phyloP scores from a whole-genome alignment of 1,284 basidiomycete species.

The Malassezia sympodialis region DNA sequence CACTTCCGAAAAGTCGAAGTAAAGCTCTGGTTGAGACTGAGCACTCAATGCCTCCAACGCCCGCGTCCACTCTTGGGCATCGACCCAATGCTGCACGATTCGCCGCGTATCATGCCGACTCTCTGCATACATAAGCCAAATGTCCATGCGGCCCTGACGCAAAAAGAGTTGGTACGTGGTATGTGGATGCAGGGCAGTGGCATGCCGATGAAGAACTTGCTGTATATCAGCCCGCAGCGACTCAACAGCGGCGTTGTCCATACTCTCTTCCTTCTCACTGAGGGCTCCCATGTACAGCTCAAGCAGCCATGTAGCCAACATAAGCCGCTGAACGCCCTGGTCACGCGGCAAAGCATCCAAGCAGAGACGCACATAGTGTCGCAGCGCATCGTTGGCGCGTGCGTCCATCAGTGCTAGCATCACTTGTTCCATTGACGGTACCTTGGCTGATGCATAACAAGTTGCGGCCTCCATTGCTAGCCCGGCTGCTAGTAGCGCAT shows the following conservation, averaged over 20 bases:
- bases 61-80: constrained; percentile 81
- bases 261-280: constrained; percentile 77
- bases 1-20: constrained; percentile 82
- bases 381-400: constrained; percentile 79
- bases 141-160: constrained; percentile 80
- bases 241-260: constrained; percentile 71
- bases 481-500: constrained; percentile 68
- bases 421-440: constrained; percentile 78
- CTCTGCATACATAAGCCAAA: constrained; percentile 81
- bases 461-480: constrained; percentile 84
- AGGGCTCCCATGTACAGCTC: constrained; percentile 95
- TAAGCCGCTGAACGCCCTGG: constrained; percentile 71
- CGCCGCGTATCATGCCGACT: constrained; percentile 70
- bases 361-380: constrained; percentile 78
- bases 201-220: constrained; percentile 50
- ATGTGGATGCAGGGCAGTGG: constrained; percentile 71
- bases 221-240: constrained; percentile 83
- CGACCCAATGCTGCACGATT: constrained; percentile 83
- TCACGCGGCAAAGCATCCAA: constrained; percentile 70
- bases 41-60: constrained; percentile 74
- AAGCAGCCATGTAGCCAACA: constrained; percentile 95
- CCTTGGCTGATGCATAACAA: constrained; percentile 63
- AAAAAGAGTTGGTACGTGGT: constrained; percentile 86
- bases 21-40: constrained; percentile 69
- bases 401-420: constrained; percentile 78